Evolutionary conservation across 1,284 basidiomycete species (phyloP).

Genomic region (Marasmius fiardii): DNA sequence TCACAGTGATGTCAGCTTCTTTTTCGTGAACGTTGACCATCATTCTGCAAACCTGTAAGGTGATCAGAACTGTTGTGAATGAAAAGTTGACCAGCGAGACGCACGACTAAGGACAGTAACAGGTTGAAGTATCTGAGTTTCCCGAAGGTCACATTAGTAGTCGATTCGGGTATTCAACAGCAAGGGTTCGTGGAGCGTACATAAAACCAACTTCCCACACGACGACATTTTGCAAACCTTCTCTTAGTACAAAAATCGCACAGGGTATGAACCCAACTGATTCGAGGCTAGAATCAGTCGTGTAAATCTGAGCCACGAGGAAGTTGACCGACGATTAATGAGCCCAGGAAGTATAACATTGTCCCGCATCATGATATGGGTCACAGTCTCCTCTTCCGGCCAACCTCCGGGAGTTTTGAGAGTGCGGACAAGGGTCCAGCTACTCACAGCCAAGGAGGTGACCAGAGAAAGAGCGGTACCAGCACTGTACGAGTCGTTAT

Average conservation of each 20-base stretch:
- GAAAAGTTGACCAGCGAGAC: neutral
- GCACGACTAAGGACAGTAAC: neutral
- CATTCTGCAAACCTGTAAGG: conserved; percentile 1
- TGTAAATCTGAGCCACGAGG: neutral
- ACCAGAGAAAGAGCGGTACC: neutral
- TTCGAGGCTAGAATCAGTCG: neutral
- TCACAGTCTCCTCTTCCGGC: neutral
- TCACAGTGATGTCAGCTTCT: too few species aligned
- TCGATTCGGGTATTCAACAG: neutral
- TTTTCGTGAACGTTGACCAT: neutral
- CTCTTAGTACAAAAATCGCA: neutral
- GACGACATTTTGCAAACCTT: neutral
- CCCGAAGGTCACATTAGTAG: neutral
- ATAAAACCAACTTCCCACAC: conserved; percentile 1
- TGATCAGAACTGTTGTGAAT: neutral
- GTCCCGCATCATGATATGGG: neutral
- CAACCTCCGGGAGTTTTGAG: neutral
- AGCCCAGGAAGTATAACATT: neutral
- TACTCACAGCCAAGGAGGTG: neutral
- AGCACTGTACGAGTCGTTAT: neutral
- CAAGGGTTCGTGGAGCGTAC: neutral
- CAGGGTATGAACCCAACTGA: neutral
- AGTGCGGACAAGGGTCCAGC: neutral
- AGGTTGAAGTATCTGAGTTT: neutral
- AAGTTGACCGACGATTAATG: neutral